Evolutionary conservation across 345 rosid species (phyloP).

Genomic region (Eucalyptus decipiens): DNA sequence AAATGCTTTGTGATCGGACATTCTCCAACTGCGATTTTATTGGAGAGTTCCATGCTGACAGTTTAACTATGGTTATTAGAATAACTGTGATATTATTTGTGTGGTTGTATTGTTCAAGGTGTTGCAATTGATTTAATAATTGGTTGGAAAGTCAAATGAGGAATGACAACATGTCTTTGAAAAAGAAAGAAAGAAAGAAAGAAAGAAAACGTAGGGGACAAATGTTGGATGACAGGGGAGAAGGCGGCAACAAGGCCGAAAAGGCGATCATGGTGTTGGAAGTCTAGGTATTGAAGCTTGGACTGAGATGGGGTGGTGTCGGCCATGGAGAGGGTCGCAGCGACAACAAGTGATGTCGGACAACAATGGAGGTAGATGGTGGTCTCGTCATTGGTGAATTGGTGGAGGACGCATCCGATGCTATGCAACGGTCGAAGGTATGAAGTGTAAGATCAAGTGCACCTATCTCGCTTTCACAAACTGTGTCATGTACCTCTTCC

Average conservation of each 20-base stretch:
- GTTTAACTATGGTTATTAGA: background rate
- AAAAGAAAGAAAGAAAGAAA: too few species aligned
- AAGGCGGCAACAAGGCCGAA: background rate
- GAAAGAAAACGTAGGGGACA: too few species aligned
- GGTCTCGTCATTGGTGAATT: background rate
- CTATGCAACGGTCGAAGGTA: background rate
- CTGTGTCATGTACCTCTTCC: background rate
- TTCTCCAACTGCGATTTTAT: background rate
- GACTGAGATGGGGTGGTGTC: background rate
- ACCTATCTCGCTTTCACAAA: background rate
- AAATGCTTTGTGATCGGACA: background rate
- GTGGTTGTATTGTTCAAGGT: background rate
- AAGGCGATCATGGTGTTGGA: background rate
- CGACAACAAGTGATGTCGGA: background rate
- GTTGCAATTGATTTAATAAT: background rate
- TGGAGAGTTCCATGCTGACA: background rate
- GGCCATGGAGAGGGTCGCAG: background rate
- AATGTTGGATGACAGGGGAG: background rate
- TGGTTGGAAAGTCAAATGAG: background rate
- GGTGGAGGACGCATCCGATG: background rate
- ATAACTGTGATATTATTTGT: background rate
- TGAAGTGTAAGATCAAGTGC: background rate
- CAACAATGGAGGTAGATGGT: background rate
- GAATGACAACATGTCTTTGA: background rate
- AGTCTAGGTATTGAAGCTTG: background rate